phyloP scores from a whole-genome alignment of 2,329 filamentous ascomycete species.

The Cercospora zeina region DNA sequence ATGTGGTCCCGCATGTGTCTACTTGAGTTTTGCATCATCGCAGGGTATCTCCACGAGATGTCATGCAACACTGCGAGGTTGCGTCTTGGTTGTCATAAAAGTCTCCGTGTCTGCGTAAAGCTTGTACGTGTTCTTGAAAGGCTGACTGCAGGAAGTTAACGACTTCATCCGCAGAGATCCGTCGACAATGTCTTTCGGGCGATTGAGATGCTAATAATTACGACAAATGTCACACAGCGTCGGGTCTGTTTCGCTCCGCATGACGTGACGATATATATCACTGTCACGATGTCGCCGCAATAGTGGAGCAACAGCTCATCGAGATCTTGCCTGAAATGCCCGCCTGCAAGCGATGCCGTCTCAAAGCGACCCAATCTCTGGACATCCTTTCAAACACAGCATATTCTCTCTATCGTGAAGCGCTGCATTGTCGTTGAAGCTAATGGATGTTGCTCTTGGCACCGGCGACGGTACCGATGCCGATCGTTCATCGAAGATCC shows the following conservation, averaged over 20 bases:
- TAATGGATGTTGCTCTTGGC: constrained; percentile 7
- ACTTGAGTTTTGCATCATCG: not conserved
- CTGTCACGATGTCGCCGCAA: not conserved
- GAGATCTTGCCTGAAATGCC: not conserved
- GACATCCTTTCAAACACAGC: not conserved
- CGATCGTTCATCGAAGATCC: constrained; percentile 2
- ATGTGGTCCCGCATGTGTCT: not conserved
- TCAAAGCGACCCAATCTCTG: not conserved
- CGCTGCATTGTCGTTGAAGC: constrained; percentile 2
- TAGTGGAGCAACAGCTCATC: not conserved
- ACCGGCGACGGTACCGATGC: not conserved
- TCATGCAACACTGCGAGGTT: not conserved
- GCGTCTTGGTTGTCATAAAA: not conserved
- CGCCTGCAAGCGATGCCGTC: not conserved
- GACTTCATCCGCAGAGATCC: not conserved
- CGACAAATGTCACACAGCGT: not conserved
- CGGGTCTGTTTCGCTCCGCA: not conserved
- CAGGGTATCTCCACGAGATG: not conserved
- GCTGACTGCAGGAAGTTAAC: not conserved
- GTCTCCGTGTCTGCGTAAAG: not conserved
- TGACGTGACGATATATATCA: not conserved
- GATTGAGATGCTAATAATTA: not conserved
- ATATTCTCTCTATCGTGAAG: not conserved
- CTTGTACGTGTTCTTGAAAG: not conserved
- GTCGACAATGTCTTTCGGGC: not conserved